These are phyloP conservation scores for Sclerotinia spermophila DNA, from an alignment of 2,329 filamentous ascomycete genomes.

Conservation along the genomic window DNA sequence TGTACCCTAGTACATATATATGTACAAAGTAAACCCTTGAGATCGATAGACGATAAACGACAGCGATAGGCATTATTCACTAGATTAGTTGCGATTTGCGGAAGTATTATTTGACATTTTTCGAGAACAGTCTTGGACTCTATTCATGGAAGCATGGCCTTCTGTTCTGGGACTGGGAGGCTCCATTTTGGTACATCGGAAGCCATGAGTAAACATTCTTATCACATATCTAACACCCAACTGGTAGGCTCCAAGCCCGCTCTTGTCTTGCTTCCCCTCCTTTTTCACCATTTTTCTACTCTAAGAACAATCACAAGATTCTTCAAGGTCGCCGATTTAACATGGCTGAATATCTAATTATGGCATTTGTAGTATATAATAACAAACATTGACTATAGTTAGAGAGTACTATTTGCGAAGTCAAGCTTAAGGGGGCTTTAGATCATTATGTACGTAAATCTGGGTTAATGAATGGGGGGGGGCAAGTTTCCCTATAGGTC, in stretches of 20 bases:
- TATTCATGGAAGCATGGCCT: background rate
- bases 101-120: background rate
- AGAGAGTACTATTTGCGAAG: background rate
- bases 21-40: background rate
- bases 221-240: background rate
- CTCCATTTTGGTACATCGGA: conserved; percentile 6
- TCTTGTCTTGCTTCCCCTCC: conserved; percentile 1
- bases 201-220: background rate
- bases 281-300: background rate
- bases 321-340: conserved; percentile 13
- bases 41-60: background rate
- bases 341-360: conserved; percentile 11
- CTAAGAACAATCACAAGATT: conserved; percentile 3
- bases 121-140: background rate
- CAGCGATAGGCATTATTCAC: background rate
- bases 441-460: background rate
- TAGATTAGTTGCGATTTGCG: conserved; percentile 9
- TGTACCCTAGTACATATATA: background rate
- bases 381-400: background rate
- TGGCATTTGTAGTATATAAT: background rate
- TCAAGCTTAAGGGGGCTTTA: background rate
- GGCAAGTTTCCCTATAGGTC: background rate
- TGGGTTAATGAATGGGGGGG: background rate
- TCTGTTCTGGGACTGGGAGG: conserved; percentile 2
- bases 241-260: background rate